Evolutionary conservation across 306 rosid genomes (phyloP).

Genomic region (Trifolium dubium): DNA sequence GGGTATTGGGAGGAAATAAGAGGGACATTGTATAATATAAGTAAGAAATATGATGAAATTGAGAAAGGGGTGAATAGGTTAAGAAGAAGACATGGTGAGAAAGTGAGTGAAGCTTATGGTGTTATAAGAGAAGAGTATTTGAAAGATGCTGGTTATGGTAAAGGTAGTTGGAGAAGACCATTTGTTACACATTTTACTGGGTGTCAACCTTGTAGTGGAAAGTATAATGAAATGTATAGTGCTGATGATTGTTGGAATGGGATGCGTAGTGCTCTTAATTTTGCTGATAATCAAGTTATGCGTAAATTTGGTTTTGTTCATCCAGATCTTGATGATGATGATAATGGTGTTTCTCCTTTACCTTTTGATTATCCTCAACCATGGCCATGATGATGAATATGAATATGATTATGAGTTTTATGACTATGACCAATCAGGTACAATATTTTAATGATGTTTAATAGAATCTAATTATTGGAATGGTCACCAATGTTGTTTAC

Average conservation of each 20-base stretch:
- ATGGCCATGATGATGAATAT: neutral
- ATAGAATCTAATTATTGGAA: conserved; percentile 20
- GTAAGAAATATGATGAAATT: conserved; percentile 43
- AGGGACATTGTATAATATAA: conserved; percentile 50
- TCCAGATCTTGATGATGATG: conserved; percentile 47
- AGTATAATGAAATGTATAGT: conserved; percentile 61
- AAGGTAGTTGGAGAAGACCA: conserved; percentile 71
- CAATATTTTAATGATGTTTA: neutral
- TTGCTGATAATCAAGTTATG: conserved; percentile 87
- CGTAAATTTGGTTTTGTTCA: conserved; percentile 65
- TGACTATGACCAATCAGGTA: conserved; percentile 21
- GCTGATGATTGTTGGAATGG: conserved; percentile 76
- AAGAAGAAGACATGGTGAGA: conserved; percentile 81
- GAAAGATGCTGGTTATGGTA: conserved; percentile 53
- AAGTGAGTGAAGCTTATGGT: conserved; percentile 66
- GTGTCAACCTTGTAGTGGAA: conserved; percentile 91
- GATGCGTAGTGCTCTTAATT: conserved; percentile 67
- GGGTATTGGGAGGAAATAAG: conserved; percentile 82
- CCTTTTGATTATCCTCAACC: conserved; percentile 67
- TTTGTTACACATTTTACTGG: conserved; percentile 89
- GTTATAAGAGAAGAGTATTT: conserved; percentile 56
- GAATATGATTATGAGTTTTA: neutral
- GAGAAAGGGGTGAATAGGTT: conserved; percentile 48
- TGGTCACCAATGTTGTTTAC: conserved; percentile 18
- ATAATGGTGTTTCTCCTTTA: conserved; percentile 46